A percentile compares a stretch with the other conserved stretches of the same genome.
Evolutionary conservation across 305 asterid genomes (phyloP).

Genomic region (Fraxinus nigra): DNA sequence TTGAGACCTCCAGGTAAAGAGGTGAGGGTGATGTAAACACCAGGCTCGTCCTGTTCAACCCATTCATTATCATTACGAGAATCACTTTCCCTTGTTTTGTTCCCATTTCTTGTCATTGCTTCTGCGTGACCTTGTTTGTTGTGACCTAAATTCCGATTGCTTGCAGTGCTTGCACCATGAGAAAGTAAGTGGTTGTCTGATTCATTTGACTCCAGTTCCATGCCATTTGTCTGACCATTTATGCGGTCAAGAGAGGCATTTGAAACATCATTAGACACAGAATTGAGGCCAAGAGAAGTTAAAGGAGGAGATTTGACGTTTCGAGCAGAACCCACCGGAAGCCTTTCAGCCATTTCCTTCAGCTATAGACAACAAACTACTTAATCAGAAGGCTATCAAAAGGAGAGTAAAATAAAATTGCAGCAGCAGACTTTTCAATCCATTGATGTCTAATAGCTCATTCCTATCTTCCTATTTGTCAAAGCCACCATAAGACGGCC

Average conservation of each 20-base stretch:
- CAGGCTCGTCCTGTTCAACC: slow-evolving; percentile 99
- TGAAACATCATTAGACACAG: slow-evolving; percentile 42
- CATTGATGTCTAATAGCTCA: neutral
- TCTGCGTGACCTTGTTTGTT: slow-evolving; percentile 57
- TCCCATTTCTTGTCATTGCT: slow-evolving; percentile 55
- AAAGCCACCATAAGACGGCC: neutral
- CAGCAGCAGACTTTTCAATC: neutral
- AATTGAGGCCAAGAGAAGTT: slow-evolving; percentile 40
- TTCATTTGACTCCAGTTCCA: slow-evolving; percentile 52
- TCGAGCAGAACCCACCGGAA: slow-evolving; percentile 78
- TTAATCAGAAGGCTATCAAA: slow-evolving; percentile 25
- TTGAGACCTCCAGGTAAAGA: slow-evolving; percentile 91
- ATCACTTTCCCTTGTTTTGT: slow-evolving; percentile 69
- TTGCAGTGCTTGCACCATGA: slow-evolving; percentile 55
- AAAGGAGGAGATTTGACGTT: slow-evolving; percentile 55
- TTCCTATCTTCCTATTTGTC: neutral
- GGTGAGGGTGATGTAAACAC: slow-evolving; percentile 94
- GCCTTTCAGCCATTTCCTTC: slow-evolving; percentile 91
- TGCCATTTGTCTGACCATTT: slow-evolving; percentile 48
- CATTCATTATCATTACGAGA: slow-evolving; percentile 73
- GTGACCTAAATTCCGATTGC: slow-evolving; percentile 55
- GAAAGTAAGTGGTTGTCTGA: slow-evolving; percentile 46
- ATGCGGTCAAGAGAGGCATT: slow-evolving; percentile 40
- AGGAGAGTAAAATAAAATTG: neutral
- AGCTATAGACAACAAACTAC: slow-evolving; percentile 43